These are phyloP conservation scores for Mortierella sp. DNA, from an alignment of 371 early-diverging fungal genomes.

Conservation along the genomic window DNA sequence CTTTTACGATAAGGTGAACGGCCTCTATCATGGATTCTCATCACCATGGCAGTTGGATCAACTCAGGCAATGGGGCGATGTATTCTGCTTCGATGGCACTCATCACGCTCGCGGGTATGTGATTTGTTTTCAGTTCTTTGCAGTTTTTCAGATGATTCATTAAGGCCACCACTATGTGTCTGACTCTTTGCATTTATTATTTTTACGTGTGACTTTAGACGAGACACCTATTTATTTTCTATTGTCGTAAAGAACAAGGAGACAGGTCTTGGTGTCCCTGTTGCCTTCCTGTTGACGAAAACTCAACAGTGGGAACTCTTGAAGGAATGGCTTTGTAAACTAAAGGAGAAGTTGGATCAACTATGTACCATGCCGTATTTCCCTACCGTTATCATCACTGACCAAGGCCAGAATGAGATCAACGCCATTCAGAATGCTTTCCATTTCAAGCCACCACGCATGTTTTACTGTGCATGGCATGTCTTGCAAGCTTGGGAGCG, in stretches of 20 bases:
- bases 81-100: too few species aligned
- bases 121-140: too few species aligned
- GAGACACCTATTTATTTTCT: conserved; percentile 20
- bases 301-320: neutral
- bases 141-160: too few species aligned
- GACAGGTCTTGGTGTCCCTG: conserved; percentile 11
- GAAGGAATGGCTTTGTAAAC: conserved; percentile 3
- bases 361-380: neutral
- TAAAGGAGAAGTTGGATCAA: too few species aligned
- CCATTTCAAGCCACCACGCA: neutral
- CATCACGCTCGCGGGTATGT: too few species aligned
- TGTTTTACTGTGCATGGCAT: conserved; percentile 37
- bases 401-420: conserved; percentile 30
- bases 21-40: too few species aligned
- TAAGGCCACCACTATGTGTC: too few species aligned
- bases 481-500: conserved; percentile 27
- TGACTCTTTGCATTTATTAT: too few species aligned
- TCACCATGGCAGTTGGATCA: too few species aligned
- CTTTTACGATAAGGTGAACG: too few species aligned
- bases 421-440: conserved; percentile 16
- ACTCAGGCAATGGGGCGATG: too few species aligned
- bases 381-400: conserved; percentile 23
- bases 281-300: conserved; percentile 23
- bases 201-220: too few species aligned
- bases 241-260: conserved; percentile 28